phyloP scores from a whole-genome alignment of 2,329 filamentous ascomycete genomes.

The Fusarium goolgardi region DNA sequence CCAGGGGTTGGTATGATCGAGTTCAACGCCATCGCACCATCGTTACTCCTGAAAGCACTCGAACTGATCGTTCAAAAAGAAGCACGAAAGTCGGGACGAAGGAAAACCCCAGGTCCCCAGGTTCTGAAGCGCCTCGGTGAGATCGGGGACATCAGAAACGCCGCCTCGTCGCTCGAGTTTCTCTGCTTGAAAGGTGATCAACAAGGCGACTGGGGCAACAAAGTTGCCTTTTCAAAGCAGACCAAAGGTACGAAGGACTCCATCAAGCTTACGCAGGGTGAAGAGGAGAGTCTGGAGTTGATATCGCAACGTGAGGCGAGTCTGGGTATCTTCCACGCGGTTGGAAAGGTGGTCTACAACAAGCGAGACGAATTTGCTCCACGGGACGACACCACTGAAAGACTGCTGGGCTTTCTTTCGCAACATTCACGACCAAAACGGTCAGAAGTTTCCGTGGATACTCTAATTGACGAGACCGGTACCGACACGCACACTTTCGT shows the following conservation, averaged over 20 bases:
- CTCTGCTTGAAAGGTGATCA: conserved; percentile 85
- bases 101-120: conserved; percentile 78
- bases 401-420: conserved; percentile 69
- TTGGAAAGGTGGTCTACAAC: conserved; percentile 97
- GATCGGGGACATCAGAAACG: conserved; percentile 90
- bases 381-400: conserved; percentile 59
- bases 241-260: conserved; percentile 70
- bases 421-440: conserved; percentile 68
- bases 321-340: conserved; percentile 93
- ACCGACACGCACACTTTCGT: conserved; percentile 93
- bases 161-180: conserved; percentile 92
- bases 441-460: conserved; percentile 76
- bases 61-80: conserved; percentile 87
- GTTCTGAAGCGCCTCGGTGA: conserved; percentile 85
- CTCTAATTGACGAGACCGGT: conserved; percentile 90
- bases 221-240: conserved; percentile 74
- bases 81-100: conserved; percentile 79
- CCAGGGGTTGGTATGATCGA: conserved; percentile 83
- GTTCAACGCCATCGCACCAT: conserved; percentile 92
- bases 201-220: conserved; percentile 79
- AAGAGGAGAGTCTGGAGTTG: conserved; percentile 81
- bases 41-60: conserved; percentile 85
- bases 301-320: conserved; percentile 89
- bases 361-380: conserved; percentile 75
- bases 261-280: conserved; percentile 76